Evolutionary conservation across 192 early-diverging fungal species (phyloP).

Genomic region (Paraglomus brasilianum): DNA sequence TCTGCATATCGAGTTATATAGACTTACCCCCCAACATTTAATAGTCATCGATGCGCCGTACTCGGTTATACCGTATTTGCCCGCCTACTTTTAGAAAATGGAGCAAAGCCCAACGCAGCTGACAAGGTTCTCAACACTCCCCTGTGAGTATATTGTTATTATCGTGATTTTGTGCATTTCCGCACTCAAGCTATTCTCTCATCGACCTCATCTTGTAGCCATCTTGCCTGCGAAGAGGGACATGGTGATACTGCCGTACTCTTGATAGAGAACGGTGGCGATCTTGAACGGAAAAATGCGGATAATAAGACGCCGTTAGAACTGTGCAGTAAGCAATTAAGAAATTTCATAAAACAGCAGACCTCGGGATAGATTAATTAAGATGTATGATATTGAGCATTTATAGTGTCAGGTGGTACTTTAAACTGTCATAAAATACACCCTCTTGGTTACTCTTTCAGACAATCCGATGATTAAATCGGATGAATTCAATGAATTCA

Average conservation of each 20-base stretch:
- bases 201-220: constrained; percentile 30
- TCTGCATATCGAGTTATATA: neutral
- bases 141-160: constrained; percentile 34
- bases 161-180: constrained; percentile 8
- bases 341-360: constrained; percentile 30
- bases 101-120: constrained; percentile 42
- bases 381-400: too few species aligned
- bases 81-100: constrained; percentile 46
- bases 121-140: constrained; percentile 55
- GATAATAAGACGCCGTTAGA: constrained; percentile 51
- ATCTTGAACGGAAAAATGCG: constrained; percentile 47
- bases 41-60: constrained; percentile 53
- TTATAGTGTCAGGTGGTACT: too few species aligned
- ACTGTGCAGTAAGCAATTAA: constrained; percentile 40
- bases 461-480: too few species aligned
- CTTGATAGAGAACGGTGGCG: constrained; percentile 51
- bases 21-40: neutral
- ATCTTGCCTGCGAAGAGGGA: constrained; percentile 63
- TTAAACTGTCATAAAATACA: too few species aligned
- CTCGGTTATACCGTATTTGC: constrained; percentile 49
- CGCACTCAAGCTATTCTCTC: neutral
- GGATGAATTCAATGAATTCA: too few species aligned
- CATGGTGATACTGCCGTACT: constrained; percentile 52
- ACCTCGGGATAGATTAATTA: neutral
- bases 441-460: too few species aligned